Base-by-base conservation (phyloP, 2,329 filamentous ascomycete genomes). In the Chaetomium strumarium region DNA sequence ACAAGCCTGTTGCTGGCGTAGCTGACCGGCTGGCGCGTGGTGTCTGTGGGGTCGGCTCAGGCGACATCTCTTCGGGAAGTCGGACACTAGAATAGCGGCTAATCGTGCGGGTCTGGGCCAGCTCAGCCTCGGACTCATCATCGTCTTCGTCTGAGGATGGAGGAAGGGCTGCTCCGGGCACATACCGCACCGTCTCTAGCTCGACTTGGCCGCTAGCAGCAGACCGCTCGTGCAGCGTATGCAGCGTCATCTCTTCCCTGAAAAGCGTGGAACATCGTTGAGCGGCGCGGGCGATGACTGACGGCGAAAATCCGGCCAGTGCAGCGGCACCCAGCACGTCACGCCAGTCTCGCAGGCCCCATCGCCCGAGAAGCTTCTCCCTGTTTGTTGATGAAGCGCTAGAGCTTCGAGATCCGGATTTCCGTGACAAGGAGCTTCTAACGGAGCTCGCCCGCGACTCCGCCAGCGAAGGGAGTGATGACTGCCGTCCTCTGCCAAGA, bases 261-360 rank as follows among this genome's bases (percentile, higher is more conserved):
- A 96, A 96, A 0, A 96, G 72, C 42, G 79, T 73, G 2, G 86
- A 81, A 63, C 91, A 97, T 45, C 92, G 79, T 63, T 83, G 76
- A 2, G 86, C 79, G 0, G 90, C 80, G 30, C 88, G 80, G 48
- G 83, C 78, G 12, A 96, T 69, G 1, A 83, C 85, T 1, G 72
- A 67, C 0, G 75, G 68, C 1, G 86, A 73, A 68, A 90, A 91
- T 0, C 87, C 89, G 2, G 80, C 80, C 46, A 95, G 70, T 0
- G 88, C 79, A 2, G 92, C 92, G 1, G 90, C 76, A 0, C 88
- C 88, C 29, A 96, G 70, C 1, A 96, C 79, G 59, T 95, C 88
- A 59, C 83, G 86, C 92, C 92, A 97, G 70, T 95, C 87, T 19
- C 87, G 79, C 12, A 82, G 71, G 13, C 67, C 74, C 65, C 67